Conservation (phyloP, 2,329 filamentous ascomycete genomes). For the Phoma herbarum region DNA sequence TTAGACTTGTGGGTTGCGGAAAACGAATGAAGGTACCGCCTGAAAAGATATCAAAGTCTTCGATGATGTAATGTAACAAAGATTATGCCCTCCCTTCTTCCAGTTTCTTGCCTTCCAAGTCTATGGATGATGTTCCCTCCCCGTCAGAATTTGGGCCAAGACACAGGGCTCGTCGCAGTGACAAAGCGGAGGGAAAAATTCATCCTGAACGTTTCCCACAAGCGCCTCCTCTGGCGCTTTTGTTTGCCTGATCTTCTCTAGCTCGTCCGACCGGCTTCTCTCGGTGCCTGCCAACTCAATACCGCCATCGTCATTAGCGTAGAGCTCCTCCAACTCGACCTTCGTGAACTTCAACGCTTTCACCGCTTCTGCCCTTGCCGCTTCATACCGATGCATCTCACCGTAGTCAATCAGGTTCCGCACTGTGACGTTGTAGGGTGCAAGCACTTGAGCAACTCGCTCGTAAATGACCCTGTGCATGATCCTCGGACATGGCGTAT, state of each 20-base stretch:
- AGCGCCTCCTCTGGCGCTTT: not conserved
- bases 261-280: not conserved
- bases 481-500: constrained; percentile 32
- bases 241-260: not conserved
- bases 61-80: not conserved
- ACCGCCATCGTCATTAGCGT: constrained; percentile 29
- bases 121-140: not conserved
- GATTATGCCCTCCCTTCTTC: not conserved
- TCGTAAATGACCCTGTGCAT: constrained; percentile 41
- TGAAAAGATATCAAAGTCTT: too few relatives aligned
- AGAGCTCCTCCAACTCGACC: constrained; percentile 26
- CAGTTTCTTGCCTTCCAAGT: not conserved
- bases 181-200: constrained; percentile 3
- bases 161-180: constrained; percentile 8
- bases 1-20: not conserved
- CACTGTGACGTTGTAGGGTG: constrained; percentile 22
- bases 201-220: not conserved
- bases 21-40: not conserved
- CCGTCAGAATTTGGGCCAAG: not conserved
- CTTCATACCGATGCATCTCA: constrained; percentile 26
- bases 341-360: constrained; percentile 18
- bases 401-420: constrained; percentile 32
- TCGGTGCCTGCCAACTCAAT: constrained; percentile 19
- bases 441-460: constrained; percentile 29
- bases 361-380: constrained; percentile 4